Base-by-base conservation (phyloP, 306 rosid species). In the Nissolia schottii region DNA sequence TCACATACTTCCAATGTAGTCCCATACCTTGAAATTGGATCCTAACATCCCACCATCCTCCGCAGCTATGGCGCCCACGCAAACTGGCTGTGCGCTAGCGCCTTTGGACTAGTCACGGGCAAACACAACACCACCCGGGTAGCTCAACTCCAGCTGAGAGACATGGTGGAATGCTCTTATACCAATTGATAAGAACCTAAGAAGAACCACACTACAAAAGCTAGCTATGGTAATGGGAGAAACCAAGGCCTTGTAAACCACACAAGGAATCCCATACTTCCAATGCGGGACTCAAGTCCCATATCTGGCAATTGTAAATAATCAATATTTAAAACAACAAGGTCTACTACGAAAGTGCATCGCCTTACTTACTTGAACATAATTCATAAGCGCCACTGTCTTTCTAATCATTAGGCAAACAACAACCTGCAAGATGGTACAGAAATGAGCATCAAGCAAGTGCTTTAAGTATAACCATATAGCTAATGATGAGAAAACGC, bases 351-450 rank as follows among this genome's bases (percentile, higher is more conserved):
- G 70, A 28, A 55, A 19, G 49, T 18, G 63, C 57, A 35, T 68
- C 65, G 18, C n/a, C 25, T 59, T 67, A 60, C 96, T 86, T 84
- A 94, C 97, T 89, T 91, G 92, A 74, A 94, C 99, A 85, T 91
- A 94, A 79, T 85, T 90, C 96, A 94, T 89, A 49, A 94, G 96
- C 1, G 87, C 85, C 70, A 84, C 90, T 18, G 99, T 94, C 87
- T 94, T 94, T 78, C 99, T 86, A 32, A 88, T 79, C 99, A 94
- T 91, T 15, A 94, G 90, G 81, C 93, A 89, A 65, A 94, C 82
- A 82, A 91, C 96, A 22, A 94, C 97, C 99, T 94, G 64, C 48
- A 74, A 65, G 32, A 61, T 60, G 34, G 58, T 35, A 60, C 10
- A 74, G 45, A 55, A 70, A 67, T 20, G 7, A 59, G 64, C 48